Percentiles rank a stretch among this genome's conserved stretches.
Evolutionary conservation across 192 early-diverging fungal species (phyloP).

Genomic region (Coemansia sp.): DNA sequence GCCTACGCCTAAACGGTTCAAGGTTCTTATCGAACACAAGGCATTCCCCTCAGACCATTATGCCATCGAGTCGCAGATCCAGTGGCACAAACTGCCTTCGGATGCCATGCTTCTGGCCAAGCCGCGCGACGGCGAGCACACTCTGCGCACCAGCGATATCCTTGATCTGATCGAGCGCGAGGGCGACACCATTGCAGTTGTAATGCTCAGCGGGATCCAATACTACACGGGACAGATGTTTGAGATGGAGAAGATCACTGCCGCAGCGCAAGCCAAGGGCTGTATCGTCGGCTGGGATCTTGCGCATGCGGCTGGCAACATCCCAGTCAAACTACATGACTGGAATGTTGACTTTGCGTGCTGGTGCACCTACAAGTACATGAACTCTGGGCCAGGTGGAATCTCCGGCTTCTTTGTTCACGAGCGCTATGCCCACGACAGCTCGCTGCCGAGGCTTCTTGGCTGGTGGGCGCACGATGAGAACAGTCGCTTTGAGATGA

Average conservation of each 20-base stretch:
- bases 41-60: constrained; percentile 97
- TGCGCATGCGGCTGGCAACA: constrained; percentile 94
- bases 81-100: constrained; percentile 73
- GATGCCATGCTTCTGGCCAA: constrained; percentile 70
- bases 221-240: constrained; percentile 93
- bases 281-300: constrained; percentile 94
- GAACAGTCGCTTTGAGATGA: constrained; percentile 84
- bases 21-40: constrained; percentile 89
- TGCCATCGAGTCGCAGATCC: constrained; percentile 85
- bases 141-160: constrained; percentile 79
- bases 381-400: constrained; percentile 96
- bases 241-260: constrained; percentile 82
- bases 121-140: constrained; percentile 72
- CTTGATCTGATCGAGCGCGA: constrained; percentile 68
- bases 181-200: constrained; percentile 78
- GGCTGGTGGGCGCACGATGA: constrained; percentile 96
- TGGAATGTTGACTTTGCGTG: constrained; percentile 98
- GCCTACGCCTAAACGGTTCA: constrained; percentile 71
- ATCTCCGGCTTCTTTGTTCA: constrained; percentile 94
- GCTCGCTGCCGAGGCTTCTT: constrained; percentile 63
- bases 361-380: constrained; percentile 99
- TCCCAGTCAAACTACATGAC: constrained; percentile 83
- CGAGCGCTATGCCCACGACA: constrained; percentile 67
- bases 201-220: constrained; percentile 88
- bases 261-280: constrained; percentile 76